These are phyloP conservation scores for Curvularia spicifera DNA, from an alignment of 2,329 filamentous ascomycete genomes.

Conservation along the genomic window DNA sequence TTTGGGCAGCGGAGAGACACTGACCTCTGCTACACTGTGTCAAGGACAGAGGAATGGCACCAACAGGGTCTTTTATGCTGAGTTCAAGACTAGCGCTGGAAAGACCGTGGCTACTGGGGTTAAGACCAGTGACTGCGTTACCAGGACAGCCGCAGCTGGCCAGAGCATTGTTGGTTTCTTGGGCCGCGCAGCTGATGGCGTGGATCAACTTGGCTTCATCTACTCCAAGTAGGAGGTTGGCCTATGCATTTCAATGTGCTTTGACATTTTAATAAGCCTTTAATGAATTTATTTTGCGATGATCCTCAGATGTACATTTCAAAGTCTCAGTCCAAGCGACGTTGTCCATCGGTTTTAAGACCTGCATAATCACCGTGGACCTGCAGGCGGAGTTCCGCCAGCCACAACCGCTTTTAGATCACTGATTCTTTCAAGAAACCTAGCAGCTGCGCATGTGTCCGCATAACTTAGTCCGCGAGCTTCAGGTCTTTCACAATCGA, in stretches of 20 bases:
- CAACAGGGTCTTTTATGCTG: constrained; percentile 64
- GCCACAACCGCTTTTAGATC: background rate
- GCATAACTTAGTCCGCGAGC: background rate
- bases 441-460: background rate
- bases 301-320: background rate
- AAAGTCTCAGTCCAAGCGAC: background rate
- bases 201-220: constrained; percentile 60
- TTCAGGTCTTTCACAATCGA: background rate
- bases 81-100: constrained; percentile 60
- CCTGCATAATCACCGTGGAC: background rate
- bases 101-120: constrained; percentile 56
- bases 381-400: background rate
- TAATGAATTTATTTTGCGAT: background rate
- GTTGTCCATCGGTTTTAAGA: background rate
- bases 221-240: constrained; percentile 22
- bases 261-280: background rate
- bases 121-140: constrained; percentile 56
- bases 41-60: constrained; percentile 54
- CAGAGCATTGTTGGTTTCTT: constrained; percentile 63
- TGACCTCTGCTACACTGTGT: constrained; percentile 59
- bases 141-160: constrained; percentile 56
- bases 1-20: constrained; percentile 57
- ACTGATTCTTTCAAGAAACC: too few relatives aligned
- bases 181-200: constrained; percentile 61
- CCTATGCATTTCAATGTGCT: background rate